phyloP scores from a whole-genome alignment of 306 rosid species.

The Prunus mume region DNA sequence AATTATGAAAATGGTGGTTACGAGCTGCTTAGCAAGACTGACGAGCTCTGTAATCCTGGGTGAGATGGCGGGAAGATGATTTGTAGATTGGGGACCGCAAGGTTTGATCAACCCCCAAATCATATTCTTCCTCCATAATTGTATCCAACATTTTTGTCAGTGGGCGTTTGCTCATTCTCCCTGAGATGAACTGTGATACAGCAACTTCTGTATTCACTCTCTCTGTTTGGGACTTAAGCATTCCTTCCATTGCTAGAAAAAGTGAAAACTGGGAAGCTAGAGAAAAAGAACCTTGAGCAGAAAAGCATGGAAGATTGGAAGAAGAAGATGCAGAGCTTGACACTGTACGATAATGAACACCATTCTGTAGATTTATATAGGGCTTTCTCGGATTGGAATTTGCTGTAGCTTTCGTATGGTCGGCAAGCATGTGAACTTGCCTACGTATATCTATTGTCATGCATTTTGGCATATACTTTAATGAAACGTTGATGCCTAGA shows the following conservation, averaged over 20 bases:
- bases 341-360: background rate
- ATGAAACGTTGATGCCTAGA: background rate
- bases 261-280: background rate
- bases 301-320: background rate
- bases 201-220: slow-evolving; percentile 48
- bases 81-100: background rate
- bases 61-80: background rate
- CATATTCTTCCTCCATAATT: slow-evolving; percentile 44
- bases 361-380: background rate
- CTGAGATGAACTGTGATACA: slow-evolving; percentile 37
- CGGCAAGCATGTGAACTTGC: background rate
- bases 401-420: background rate
- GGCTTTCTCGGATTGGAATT: background rate
- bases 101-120: slow-evolving; percentile 15
- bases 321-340: background rate
- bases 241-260: background rate
- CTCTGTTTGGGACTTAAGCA: background rate
- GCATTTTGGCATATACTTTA: background rate
- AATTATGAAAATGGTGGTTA: background rate
- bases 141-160: slow-evolving; percentile 41
- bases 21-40: background rate
- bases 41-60: background rate
- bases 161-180: slow-evolving; percentile 17
- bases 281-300: background rate
- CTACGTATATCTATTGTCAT: background rate